Percentiles rank a stretch among this genome's conserved stretches.
These are phyloP conservation scores for Arachis monticola DNA, from an alignment of 331 rosid species.

Conservation along the genomic window DNA sequence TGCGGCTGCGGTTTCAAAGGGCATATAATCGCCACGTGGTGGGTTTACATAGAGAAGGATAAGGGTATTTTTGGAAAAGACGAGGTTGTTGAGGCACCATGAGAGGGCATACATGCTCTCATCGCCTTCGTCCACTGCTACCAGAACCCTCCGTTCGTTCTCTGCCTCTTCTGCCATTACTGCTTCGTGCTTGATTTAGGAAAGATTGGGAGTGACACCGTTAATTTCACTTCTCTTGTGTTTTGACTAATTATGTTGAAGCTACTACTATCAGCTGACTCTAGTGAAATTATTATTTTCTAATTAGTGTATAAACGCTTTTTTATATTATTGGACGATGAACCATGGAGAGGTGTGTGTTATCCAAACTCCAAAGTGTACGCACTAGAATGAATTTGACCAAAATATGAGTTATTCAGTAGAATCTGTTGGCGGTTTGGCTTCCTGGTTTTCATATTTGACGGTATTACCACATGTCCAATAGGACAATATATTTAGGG, in stretches of 20 bases:
- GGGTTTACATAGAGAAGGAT: conserved; percentile 68
- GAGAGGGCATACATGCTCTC: conserved; percentile 82
- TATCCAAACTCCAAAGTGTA: no score
- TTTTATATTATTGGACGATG: no score
- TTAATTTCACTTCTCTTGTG: not conserved
- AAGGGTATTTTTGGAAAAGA: conserved; percentile 65
- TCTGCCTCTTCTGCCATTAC: conserved; percentile 50
- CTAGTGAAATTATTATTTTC: no score
- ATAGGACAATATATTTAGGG: not conserved
- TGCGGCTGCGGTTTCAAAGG: conserved; percentile 60
- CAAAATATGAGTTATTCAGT: not conserved
- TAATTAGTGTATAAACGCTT: no score
- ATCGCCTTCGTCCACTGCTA: conserved; percentile 82
- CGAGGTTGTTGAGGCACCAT: conserved; percentile 72
- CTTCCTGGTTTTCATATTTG: not conserved
- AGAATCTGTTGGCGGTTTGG: conserved; percentile 45
- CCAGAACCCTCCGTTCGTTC: conserved; percentile 61
- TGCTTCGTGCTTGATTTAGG: not conserved
- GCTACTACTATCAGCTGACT: not conserved
- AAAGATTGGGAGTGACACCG: no score
- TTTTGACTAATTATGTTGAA: not conserved
- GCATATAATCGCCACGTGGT: conserved; percentile 41
- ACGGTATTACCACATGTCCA: not conserved
- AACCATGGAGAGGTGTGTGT: no score
- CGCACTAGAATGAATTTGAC: no score